Percentiles rank a stretch among this genome's conserved stretches.
Conservation (phyloP, 2,329 filamentous ascomycete species). For the Fusarium staphyleae region DNA sequence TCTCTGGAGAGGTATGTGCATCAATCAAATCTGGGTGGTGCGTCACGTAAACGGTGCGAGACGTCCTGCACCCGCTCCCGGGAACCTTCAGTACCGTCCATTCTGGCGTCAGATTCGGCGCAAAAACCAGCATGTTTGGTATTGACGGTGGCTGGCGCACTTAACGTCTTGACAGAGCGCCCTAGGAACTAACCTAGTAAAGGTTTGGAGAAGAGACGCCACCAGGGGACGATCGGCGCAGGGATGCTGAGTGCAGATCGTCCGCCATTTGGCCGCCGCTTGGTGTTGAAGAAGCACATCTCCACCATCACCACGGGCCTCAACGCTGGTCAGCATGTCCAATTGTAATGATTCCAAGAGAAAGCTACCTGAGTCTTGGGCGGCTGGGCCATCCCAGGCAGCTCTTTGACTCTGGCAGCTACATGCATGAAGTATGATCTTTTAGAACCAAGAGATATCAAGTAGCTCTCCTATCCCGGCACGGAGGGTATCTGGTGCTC, state of each 20-base stretch:
- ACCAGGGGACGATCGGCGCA: conserved; percentile 40
- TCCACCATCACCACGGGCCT: conserved; percentile 24
- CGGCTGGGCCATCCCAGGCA: conserved; percentile 17
- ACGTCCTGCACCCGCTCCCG: conserved; percentile 18
- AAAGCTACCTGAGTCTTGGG: conserved; percentile 3
- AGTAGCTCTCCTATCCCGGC: conserved; percentile 15
- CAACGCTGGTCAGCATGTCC: conserved; percentile 17
- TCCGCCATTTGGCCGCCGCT: conserved; percentile 33
- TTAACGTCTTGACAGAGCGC: conserved; percentile 21
- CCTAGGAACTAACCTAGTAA: conserved; percentile 17
- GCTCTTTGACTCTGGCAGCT: conserved; percentile 4
- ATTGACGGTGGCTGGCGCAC: conserved; percentile 12
- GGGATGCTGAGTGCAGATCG: conserved; percentile 39
- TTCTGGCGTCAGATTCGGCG: not conserved
- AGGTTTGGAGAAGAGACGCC: conserved; percentile 35
- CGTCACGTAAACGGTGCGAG: conserved; percentile 19
- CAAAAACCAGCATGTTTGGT: conserved; percentile 5
- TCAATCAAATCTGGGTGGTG: conserved; percentile 12
- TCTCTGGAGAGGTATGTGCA: conserved; percentile 26
- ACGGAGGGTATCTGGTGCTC: conserved; percentile 30
- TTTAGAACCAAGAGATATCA: conserved; percentile 4
- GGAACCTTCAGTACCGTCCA: not conserved
- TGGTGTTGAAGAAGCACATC: conserved; percentile 24
- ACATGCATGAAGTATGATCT: not conserved
- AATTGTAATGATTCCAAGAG: conserved; percentile 3